Base-by-base conservation (phyloP, 306 rosid genomes). In the Canavalia ensiformis region DNA sequence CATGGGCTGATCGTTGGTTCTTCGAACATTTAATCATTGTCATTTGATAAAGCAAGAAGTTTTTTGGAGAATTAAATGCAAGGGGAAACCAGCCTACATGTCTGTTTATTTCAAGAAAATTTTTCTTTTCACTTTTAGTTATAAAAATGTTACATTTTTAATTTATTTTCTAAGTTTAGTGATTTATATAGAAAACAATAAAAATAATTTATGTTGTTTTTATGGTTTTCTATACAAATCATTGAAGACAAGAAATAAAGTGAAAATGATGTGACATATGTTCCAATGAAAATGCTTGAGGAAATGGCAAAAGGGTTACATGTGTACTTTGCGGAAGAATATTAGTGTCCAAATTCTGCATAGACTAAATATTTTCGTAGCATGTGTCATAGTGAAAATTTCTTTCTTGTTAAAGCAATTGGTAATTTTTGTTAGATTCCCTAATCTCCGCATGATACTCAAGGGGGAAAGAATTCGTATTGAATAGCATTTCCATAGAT, bases 401-500 rank as follows among this genome's bases (percentile, higher is more conserved):
- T 63, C 28, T 30, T 71, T 56, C 33, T 60, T 54, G 47, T 59
- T 35, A 8, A 77, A 41, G 31, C 8, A 50, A 63, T 73, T 62
- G 72, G 28, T 62, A 35, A 7, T 47, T 44, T 60, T 6, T 34
- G 8, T 35, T n/a, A 25, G 30, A 56, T 28, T 74, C 29, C 55
- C 25, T 28, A 28, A 30, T 44, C 33, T 39, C 60, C 4, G 46
- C 47, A 72, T 9, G 13, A 42, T 28, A 18, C 7, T 28, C 0
- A 18, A 6, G 55, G 50, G 30, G 57, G 41, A 47, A 58, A 35
- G 59, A 18, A 72, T 70, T 18, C 25, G 58, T 58, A 72, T 28
- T 46, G 57, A 45, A 41, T 1, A 50, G 28, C 12, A 37, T 63
- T 63, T 80, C 57, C 60, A 28, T 71, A 47, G 65, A 72, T 73